phyloP scores from a whole-genome alignment of 2,329 filamentous ascomycete species.

The Neopestalotiopsis sp. region DNA sequence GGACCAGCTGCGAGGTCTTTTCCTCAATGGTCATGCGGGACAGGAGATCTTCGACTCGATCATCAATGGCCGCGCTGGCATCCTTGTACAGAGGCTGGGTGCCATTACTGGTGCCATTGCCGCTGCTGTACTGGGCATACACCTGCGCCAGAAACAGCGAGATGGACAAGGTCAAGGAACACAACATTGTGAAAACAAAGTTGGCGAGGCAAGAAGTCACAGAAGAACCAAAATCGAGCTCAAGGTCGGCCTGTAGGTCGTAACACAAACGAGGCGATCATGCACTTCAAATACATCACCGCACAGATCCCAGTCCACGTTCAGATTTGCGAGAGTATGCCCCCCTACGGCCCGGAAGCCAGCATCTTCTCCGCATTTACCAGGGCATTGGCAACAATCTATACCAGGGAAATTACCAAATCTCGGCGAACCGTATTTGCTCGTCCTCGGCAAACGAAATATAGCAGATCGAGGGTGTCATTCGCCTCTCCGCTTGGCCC shows the following conservation, averaged over 20 bases:
- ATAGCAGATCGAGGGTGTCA: neutral
- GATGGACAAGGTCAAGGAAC: conserved; percentile 22
- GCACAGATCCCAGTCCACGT: neutral
- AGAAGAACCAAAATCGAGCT: neutral
- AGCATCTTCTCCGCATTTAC: conserved; percentile 8
- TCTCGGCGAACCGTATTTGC: conserved; percentile 3
- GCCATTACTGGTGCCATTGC: conserved; percentile 21
- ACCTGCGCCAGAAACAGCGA: conserved; percentile 24
- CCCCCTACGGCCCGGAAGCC: neutral
- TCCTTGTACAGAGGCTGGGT: conserved; percentile 63
- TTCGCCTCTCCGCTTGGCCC: neutral
- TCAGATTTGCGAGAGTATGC: neutral
- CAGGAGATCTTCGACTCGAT: conserved; percentile 69
- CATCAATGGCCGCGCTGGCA: conserved; percentile 64
- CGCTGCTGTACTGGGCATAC: conserved; percentile 20
- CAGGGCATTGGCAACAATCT: conserved; percentile 1
- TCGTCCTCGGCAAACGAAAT: neutral
- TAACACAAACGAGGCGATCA: neutral
- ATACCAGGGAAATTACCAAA: conserved; percentile 10
- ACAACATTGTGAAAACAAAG: conserved; percentile 26
- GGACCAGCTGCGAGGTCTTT: conserved; percentile 72
- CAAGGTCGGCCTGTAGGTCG: neutral
- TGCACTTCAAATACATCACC: neutral
- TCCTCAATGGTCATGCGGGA: conserved; percentile 77
- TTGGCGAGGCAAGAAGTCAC: neutral